Conservation (phyloP, 495 filamentous ascomycete species). For the Talaromyces trachyspermus region DNA sequence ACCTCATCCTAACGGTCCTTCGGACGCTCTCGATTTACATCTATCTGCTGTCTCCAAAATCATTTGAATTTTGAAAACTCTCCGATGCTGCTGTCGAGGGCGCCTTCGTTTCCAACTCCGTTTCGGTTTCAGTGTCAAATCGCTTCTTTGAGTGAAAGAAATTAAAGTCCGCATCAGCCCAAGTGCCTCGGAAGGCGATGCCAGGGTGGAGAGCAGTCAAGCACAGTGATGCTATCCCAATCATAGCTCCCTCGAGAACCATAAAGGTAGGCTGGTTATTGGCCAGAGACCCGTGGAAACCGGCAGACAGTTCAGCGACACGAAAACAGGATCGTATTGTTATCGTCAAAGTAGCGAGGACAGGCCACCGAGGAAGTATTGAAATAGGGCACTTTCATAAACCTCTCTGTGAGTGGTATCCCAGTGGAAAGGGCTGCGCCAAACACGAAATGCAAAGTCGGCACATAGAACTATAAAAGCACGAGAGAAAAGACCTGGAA, state of each 20-base stretch:
- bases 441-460: constrained; percentile 41
- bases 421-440: constrained; percentile 7
- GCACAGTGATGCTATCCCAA: constrained; percentile 46
- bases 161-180: background rate
- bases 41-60: no score
- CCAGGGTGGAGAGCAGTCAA: constrained; percentile 56
- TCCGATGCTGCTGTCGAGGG: no score
- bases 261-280: constrained; percentile 56
- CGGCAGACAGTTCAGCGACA: constrained; percentile 54
- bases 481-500: constrained; percentile 50
- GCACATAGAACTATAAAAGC: constrained; percentile 40
- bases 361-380: constrained; percentile 15
- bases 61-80: no score
- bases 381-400: background rate
- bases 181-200: background rate
- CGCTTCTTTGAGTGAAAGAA: constrained; percentile 1
- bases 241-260: constrained; percentile 65
- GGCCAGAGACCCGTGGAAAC: constrained; percentile 51
- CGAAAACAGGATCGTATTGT: constrained; percentile 55
- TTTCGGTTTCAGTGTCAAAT: no score
- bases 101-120: no score
- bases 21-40: no score
- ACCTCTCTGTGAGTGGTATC: background rate
- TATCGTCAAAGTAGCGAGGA: constrained; percentile 49
- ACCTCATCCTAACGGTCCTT: no score